Evolutionary conservation across 164 flowering plant genomes (phyloP), one percentile per base, ranked within the genome.

Genomic region (Magnolia kwangsiensis): DNA sequence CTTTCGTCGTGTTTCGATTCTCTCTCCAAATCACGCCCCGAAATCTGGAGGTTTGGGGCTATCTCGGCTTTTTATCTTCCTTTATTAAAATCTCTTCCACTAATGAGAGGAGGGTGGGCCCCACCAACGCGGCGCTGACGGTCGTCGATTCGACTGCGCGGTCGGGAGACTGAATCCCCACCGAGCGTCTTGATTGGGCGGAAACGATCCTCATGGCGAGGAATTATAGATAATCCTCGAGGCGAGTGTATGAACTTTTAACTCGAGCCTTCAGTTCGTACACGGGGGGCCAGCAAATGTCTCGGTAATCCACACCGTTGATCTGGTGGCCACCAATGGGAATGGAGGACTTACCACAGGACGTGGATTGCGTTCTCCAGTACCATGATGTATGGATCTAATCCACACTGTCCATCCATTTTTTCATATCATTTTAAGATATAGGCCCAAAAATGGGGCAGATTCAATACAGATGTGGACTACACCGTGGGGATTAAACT

Each of bases 21-120:
- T 49, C 51, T 77, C 86, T 84, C 82, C 87, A 76, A 81, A 84
- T 81, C 84, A 79, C 81, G 78, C 63, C 78, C 78, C 68, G 76
- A 72, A 72, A 67, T 59, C 66, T 70, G 80, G 75, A 63, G 80
- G 75, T 75, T 82, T 64, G 74, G 76, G 61, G 31, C 72, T 72
- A 71, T 69, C 74, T 58, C 69, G 67, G 76, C 82, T 75, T 55
- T 59, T 73, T 21, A 20, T 27, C 55, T 37, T 69, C 61, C 18
- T 10, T 16, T 55, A 55, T 55, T 55, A 2, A 10, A 7, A 2
- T 18, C 8, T 23, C 23, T 51, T 61, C 69, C 24, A 65, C 18
- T 68, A 2, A 10, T 10, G 61, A 16, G 61, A 55, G 16, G 1
- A 18, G 3, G 49, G 67, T 55, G 63, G 79, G 75, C 11, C 79